Evolutionary conservation across 139 green algal genomes (phyloP).

Genomic region (Pseudopediastrum boryanum): DNA sequence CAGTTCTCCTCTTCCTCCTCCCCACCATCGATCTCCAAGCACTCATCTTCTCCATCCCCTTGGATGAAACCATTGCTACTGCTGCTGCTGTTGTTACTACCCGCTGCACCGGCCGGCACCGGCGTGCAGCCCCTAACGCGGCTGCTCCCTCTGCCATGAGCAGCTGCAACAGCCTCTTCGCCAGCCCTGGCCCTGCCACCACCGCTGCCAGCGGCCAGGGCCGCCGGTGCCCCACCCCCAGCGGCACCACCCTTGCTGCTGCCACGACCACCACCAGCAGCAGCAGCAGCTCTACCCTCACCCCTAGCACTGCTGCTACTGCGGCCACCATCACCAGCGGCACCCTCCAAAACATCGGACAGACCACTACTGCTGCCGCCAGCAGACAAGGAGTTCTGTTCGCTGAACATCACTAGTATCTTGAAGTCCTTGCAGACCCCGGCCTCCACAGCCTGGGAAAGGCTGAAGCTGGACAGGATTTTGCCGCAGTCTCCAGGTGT

Average conservation of each 20-base stretch:
- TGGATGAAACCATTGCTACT: background rate
- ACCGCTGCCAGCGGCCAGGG: background rate
- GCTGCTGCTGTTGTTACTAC: too few species aligned
- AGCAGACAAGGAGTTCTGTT: too few species aligned
- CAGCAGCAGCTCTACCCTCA: slow-evolving; percentile 3
- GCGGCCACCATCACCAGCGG: background rate
- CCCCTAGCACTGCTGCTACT: too few species aligned
- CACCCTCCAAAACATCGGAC: too few species aligned
- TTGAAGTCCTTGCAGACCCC: slow-evolving; percentile 11
- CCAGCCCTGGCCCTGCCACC: background rate
- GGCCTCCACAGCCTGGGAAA: background rate
- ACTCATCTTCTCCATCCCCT: background rate
- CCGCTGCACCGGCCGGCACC: too few species aligned
- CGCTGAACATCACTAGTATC: slow-evolving; percentile 4
- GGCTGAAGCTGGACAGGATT: background rate
- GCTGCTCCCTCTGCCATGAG: too few species aligned
- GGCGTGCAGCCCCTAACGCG: too few species aligned
- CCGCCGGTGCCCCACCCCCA: background rate
- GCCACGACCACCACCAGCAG: slow-evolving; percentile 2
- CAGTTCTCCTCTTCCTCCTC: background rate
- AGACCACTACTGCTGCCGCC: too few species aligned
- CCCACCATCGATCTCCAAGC: background rate
- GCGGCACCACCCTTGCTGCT: background rate
- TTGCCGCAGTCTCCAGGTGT: background rate
- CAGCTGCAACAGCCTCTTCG: background rate